Percentiles rank a stretch among this genome's conserved stretches.
Evolutionary conservation across 257 asterid genomes (phyloP).

Genomic region (Ajuga chamaepitys): DNA sequence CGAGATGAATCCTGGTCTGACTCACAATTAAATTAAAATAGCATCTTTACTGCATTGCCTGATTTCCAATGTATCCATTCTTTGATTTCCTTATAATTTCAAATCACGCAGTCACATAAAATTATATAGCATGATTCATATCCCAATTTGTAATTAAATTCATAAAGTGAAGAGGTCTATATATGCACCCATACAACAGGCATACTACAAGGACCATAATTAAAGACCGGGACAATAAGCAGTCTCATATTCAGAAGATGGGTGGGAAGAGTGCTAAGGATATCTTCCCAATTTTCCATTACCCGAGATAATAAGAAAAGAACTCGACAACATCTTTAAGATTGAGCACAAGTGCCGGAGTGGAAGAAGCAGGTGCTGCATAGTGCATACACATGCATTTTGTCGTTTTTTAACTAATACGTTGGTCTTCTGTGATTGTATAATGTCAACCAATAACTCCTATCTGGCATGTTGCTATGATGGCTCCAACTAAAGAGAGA

Average conservation of each 20-base stretch:
- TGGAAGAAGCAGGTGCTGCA: background rate
- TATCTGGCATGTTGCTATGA: background rate
- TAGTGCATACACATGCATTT: conserved; percentile 12
- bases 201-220: background rate
- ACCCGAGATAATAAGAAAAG: background rate
- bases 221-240: conserved; percentile 3
- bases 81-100: background rate
- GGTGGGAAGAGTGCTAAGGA: background rate
- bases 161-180: background rate
- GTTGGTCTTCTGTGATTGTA: background rate
- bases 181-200: background rate
- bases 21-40: background rate
- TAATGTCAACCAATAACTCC: background rate
- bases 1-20: background rate
- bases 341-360: background rate
- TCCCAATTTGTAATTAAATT: background rate
- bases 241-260: background rate
- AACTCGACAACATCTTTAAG: background rate
- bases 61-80: background rate
- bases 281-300: background rate
- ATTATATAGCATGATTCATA: conserved; percentile 5
- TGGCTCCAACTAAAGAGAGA: conserved; percentile 10
- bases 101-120: background rate
- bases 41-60: background rate
- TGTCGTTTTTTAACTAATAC: background rate